Evolutionary conservation across 2,329 filamentous ascomycete species (phyloP).

Genomic region (Microdochium nivale): DNA sequence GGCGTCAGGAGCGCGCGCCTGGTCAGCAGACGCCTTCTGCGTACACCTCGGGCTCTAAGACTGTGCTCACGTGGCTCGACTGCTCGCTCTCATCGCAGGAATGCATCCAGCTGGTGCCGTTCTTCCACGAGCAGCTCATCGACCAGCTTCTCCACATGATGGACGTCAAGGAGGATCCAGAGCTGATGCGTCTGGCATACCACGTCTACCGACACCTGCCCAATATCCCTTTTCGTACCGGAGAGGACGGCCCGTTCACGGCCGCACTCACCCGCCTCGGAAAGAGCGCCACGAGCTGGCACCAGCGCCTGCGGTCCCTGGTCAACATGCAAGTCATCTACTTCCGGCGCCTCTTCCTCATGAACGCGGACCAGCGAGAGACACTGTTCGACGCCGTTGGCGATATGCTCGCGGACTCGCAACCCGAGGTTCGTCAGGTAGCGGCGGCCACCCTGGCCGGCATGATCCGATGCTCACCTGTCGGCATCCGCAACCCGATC

Average conservation of each 20-base stretch:
- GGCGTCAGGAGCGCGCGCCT: constrained; percentile 75
- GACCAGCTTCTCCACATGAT: constrained; percentile 98
- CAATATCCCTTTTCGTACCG: constrained; percentile 84
- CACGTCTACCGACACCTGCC: constrained; percentile 94
- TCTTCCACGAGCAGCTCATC: constrained; percentile 85
- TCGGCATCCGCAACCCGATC: constrained; percentile 67
- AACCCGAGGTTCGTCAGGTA: constrained; percentile 88
- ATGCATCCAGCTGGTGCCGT: constrained; percentile 81
- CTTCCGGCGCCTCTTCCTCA: constrained; percentile 90
- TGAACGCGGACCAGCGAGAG: constrained; percentile 64
- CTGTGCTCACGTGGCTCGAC: constrained; percentile 90
- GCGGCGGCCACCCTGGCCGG: constrained; percentile 90
- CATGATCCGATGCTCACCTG: constrained; percentile 94
- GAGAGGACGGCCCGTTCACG: constrained; percentile 80
- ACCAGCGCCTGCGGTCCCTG: constrained; percentile 86
- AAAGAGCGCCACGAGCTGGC: constrained; percentile 78
- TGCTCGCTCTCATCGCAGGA: constrained; percentile 84
- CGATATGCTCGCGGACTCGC: constrained; percentile 83
- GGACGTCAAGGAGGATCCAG: constrained; percentile 97
- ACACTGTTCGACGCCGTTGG: constrained; percentile 87
- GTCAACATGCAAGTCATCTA: constrained; percentile 99
- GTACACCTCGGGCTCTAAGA: constrained; percentile 95
- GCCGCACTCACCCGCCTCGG: constrained; percentile 81
- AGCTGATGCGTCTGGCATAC: constrained; percentile 88
- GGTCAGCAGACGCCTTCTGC: constrained; percentile 89